Base-by-base conservation (phyloP, 1,284 basidiomycete species). In the Cryptococcus neoformans region DNA sequence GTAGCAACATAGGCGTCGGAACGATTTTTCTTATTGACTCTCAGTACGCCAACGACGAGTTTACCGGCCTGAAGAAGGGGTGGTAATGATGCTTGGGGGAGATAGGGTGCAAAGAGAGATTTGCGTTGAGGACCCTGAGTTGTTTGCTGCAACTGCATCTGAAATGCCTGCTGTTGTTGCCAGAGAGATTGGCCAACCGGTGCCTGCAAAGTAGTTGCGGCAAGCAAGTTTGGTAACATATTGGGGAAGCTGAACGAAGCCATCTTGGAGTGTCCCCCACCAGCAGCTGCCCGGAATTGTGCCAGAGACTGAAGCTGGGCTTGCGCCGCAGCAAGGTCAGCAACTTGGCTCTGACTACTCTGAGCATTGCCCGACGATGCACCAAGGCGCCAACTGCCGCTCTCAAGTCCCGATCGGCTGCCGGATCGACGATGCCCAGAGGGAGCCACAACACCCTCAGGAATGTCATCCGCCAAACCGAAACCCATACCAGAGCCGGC, bases 1-100 rank as follows among this genome's bases (percentile, higher is more conserved):
- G 95, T 99, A n/a, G 95, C 89, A 58, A 99, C 95, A 76, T 98
- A 99, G 5, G 96, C 96, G 77, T 99, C 96, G 28, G 95, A 98
- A 55, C 96, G 85, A 77, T 98, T 98, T 70, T 96, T 89, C 81
- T 99, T 99, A 82, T 99, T 99, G 69, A 99, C 94, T 51, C 96
- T 88, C 53, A 99, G 80, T 53, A 97, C 92, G 62, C 96, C 96
- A 56, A 99, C 94, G 58, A 99, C 96, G 49, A 99, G 83, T 80
- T 99, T 99, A 51, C 95, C 96, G 14, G 96, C 94, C n/a, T 91
- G 90, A 53, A 99, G 85, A 59, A 99, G 85, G 49, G 95, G 95
- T 36, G 96, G 95, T 47, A 99, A 84, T 44, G 93, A 96, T 8
- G 94, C 94, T 76, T 98, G 95, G 53, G 96, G 96, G 56, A 99